phyloP scores from a whole-genome alignment of 176 grass and related monocot species.

The Alopecurus myosuroides region DNA sequence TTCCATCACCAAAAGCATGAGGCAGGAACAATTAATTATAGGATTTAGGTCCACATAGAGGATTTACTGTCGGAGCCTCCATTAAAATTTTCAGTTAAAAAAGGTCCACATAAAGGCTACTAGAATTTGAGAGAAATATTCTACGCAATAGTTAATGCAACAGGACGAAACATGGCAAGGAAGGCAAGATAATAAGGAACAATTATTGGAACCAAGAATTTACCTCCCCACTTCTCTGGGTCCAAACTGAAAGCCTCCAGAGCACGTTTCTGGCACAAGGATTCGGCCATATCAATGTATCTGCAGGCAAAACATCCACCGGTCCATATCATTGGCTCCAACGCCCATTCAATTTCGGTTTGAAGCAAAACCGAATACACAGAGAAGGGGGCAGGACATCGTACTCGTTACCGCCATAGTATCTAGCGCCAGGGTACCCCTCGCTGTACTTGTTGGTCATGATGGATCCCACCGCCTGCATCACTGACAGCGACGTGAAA shows the following conservation, averaged over 20 bases:
- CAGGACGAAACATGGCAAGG: too few species aligned
- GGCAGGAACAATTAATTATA: background rate
- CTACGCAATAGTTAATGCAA: too few species aligned
- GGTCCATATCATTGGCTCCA: conserved; percentile 12
- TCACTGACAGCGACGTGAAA: conserved; percentile 91
- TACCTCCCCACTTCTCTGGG: conserved; percentile 98
- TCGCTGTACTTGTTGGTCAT: conserved; percentile 99
- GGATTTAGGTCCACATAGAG: background rate
- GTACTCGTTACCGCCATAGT: conserved; percentile 98
- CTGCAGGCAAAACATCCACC: conserved; percentile 36
- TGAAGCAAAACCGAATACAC: background rate
- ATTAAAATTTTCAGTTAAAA: background rate
- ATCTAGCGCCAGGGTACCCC: conserved; percentile 97
- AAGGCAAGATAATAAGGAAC: background rate
- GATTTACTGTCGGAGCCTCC: background rate
- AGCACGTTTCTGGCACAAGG: conserved; percentile 92
- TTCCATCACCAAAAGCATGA: background rate
- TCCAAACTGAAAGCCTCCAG: conserved; percentile 84
- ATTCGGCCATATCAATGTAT: conserved; percentile 93
- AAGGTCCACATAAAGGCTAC: background rate
- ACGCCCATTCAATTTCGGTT: background rate
- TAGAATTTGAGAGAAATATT: background rate
- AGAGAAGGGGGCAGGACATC: background rate
- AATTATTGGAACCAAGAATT: background rate
- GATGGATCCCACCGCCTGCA: conserved; percentile 96